Conservation (phyloP, 2,329 filamentous ascomycete genomes). For the Aspergillus pseudotamarii region DNA sequence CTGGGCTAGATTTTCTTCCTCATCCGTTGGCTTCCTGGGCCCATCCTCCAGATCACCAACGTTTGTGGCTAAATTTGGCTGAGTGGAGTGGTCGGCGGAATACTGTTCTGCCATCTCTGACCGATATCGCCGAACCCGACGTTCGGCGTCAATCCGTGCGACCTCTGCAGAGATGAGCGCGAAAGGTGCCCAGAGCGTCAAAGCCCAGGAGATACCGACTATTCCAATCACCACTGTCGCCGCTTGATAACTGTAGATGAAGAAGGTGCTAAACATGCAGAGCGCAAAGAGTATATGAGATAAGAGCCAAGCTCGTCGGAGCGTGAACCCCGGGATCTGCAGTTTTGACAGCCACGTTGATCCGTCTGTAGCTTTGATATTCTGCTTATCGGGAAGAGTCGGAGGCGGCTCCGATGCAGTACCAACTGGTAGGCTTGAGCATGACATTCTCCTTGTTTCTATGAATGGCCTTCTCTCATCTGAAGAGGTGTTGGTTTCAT, state of each 20-base stretch:
- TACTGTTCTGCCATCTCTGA: conserved; percentile 32
- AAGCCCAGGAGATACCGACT: conserved; percentile 87
- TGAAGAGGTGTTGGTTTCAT: conserved; percentile 12
- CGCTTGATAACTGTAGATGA: conserved; percentile 70
- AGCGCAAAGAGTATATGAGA: conserved; percentile 81
- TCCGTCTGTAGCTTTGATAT: conserved; percentile 18
- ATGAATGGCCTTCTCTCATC: conserved; percentile 23
- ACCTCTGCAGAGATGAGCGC: conserved; percentile 94
- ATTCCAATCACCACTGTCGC: conserved; percentile 79
- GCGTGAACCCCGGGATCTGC: conserved; percentile 79
- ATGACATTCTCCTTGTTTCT: conserved; percentile 29
- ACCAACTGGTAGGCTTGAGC: conserved; percentile 36
- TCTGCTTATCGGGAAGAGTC: conserved; percentile 18
- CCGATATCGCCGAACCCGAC: conserved; percentile 52
- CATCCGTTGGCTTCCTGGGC: conserved; percentile 26
- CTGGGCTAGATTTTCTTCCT: conserved; percentile 66
- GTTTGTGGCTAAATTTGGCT: background rate
- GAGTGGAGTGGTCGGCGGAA: conserved; percentile 6
- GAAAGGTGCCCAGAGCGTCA: conserved; percentile 93
- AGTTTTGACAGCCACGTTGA: conserved; percentile 60
- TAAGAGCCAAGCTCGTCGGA: conserved; percentile 83
- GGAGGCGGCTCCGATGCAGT: conserved; percentile 35
- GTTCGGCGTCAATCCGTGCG: conserved; percentile 73
- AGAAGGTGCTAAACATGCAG: conserved; percentile 81
- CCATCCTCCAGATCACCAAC: conserved; percentile 32